Evolutionary conservation across 78 protist species (phyloP), one percentile per base, ranked within the genome.

Genomic region (Acrasis kona): DNA sequence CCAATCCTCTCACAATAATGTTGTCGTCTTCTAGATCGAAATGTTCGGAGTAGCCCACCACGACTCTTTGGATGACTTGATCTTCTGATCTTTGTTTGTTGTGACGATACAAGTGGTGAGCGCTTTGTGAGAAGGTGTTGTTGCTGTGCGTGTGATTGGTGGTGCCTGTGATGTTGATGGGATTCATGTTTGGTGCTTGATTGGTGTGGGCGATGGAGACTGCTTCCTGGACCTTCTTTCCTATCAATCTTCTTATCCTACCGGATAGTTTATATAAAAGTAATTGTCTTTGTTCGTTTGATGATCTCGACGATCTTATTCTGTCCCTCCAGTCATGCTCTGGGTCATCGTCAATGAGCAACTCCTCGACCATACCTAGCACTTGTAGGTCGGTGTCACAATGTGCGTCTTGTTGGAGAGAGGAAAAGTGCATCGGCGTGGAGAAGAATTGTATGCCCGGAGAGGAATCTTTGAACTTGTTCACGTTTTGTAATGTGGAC

Each of bases 331-430:
- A 19, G 19, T 70, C 90, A 79, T 87, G 72, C 31, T 95, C 98
- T 2, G 98, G 98, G 64, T 95, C 98, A 35, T 85, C 89, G 5
- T 84, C 84, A 9, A 88, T 87, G 36, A 93, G 61, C 27, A 95
- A 78, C 38, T 88, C 92, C 30, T 82, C 93, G 1, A 88, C 92
- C 34, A 91, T 10, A 1, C 64, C 72, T 10, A 29, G 40, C 36
- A 79, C 32, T 35, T 27, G 9, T 32, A n/a, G n/a, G n/a, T n/a
- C n/a, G n/a, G n/a, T n/a, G n/a, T n/a, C n/a, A n/a, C n/a, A n/a
- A n/a, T n/a, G n/a, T n/a, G n/a, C n/a, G n/a, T n/a, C n/a, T n/a
- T n/a, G n/a, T 27, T 61, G 31, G 58, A 6, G 12, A 30, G 67
- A 34, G 30, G 10, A 9, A 1, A 70, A 71, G 29, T 36, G 35